These are phyloP conservation scores for Moesziomyces sp. DNA, from an alignment of 1,284 basidiomycete species.

Conservation along the genomic window DNA sequence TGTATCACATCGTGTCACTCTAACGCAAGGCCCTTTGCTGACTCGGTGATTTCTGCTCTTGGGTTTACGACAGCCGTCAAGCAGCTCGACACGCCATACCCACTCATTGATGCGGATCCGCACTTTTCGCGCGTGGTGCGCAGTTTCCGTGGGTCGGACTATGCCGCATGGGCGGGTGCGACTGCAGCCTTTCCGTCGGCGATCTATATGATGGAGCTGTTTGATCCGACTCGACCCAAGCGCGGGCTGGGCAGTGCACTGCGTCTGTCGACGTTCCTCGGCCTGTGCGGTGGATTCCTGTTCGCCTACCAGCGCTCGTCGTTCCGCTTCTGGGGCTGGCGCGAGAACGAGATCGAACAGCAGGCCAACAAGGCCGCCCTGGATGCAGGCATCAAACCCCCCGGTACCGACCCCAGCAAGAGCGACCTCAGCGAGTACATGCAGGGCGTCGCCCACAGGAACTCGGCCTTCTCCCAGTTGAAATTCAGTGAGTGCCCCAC, in stretches of 20 bases:
- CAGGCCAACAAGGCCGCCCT: constrained; percentile 42
- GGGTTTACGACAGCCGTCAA: constrained; percentile 37
- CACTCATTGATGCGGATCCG: constrained; percentile 81
- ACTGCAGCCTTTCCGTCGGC: constrained; percentile 82
- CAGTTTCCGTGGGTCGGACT: constrained; percentile 90
- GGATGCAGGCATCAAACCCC: constrained; percentile 44
- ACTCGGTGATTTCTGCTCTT: no score
- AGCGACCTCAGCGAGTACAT: constrained; percentile 85
- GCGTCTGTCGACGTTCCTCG: constrained; percentile 69
- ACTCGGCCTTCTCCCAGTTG: constrained; percentile 87
- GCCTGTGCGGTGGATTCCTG: constrained; percentile 86
- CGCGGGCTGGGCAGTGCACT: constrained; percentile 52
- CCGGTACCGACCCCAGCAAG: constrained; percentile 68
- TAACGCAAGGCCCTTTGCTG: no score
- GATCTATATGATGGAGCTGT: constrained; percentile 71
- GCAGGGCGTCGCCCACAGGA: constrained; percentile 86
- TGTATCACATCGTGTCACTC: no score
- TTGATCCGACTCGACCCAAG: constrained; percentile 61
- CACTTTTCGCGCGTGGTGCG: constrained; percentile 87
- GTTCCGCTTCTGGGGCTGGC: constrained; percentile 98
- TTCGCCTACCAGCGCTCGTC: constrained; percentile 83
- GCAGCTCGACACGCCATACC: constrained; percentile 63
- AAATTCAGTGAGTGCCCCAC: constrained; percentile 40
- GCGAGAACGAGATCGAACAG: constrained; percentile 77
- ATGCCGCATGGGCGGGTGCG: constrained; percentile 82